Base-by-base conservation (phyloP, 768 basidiomycete genomes). In the Tylopilus intermedius region DNA sequence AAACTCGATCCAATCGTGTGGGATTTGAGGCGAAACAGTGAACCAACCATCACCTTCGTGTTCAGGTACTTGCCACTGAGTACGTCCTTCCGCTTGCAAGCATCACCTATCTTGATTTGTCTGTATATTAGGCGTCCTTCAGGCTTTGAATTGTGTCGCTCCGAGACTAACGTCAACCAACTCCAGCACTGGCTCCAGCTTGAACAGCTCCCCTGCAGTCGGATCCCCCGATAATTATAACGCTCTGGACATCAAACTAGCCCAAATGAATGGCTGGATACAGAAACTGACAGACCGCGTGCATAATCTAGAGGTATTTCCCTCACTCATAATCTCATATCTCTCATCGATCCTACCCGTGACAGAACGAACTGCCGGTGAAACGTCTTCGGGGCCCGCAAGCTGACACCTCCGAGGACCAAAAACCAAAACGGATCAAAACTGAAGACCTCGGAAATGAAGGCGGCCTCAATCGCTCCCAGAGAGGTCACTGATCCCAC, bases 41-140 rank as follows among this genome's bases (percentile, higher is more conserved):
- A 53, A n/a, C 65, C 52, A n/a, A 0, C 1, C 7, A 11, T 60
- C 13, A 30, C 47, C 11, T 64, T 67, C 15, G 45, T 65, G 30
- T 67, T 67, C 50, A 58, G 56, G 41, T 60, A 62, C 37, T 45
- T 35, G 22, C 55, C 60, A 11, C 56, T 67, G 2, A 29, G 62
- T 56, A 52, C 35, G 42, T 8, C 13, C 30, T 55, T 48, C 45
- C 32, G 11, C 15, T n/a, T 32, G 3, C 24, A 41, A 30, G 21
- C 13, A n/a, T 39, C 8, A 5, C 14, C 9, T 30, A 30, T 8
- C 8, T 30, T 30, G 30, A 4, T 13, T 22, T 43, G 4, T 47
- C 27, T 30, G 15, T 43, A 2, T 4, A 42, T 40, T 21, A 66
- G 65, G 35, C 8, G 15, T 60, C 5, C 50, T 65, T 4, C 59